These are phyloP conservation scores for Fusarium oxysporum DNA, from an alignment of 2,329 filamentous ascomycete species.

Conservation along the genomic window DNA sequence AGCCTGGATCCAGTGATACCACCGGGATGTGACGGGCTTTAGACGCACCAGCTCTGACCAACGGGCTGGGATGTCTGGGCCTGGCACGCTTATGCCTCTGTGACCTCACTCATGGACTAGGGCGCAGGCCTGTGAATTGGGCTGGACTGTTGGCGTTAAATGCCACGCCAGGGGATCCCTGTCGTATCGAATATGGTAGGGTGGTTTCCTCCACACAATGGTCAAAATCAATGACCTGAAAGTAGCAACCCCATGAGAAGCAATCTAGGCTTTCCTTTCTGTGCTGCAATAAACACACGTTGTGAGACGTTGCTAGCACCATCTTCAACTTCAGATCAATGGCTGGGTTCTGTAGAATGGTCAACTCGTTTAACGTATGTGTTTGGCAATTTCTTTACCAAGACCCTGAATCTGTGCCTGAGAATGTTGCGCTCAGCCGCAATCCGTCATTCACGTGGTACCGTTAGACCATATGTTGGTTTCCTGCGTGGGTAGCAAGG, in stretches of 20 bases:
- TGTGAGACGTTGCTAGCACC: background rate
- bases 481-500: slow-evolving; percentile 8
- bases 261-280: slow-evolving; percentile 7
- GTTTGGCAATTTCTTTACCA: background rate
- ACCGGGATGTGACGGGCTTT: slow-evolving; percentile 26
- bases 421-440: slow-evolving; percentile 14
- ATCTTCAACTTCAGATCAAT: background rate
- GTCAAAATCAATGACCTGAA: background rate
- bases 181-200: slow-evolving; percentile 17
- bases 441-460: slow-evolving; percentile 35
- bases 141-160: slow-evolving; percentile 17
- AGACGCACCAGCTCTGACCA: slow-evolving; percentile 28
- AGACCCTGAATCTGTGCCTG: slow-evolving; percentile 14
- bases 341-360: background rate
- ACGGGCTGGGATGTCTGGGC: slow-evolving; percentile 43
- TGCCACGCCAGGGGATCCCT: slow-evolving; percentile 32
- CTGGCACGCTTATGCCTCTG: slow-evolving; percentile 22
- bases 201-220: slow-evolving; percentile 1
- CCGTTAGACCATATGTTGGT: slow-evolving; percentile 28
- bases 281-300: background rate
- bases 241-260: slow-evolving; percentile 33
- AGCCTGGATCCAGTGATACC: slow-evolving; percentile 2
- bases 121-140: slow-evolving; percentile 2
- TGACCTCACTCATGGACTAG: slow-evolving; percentile 21
- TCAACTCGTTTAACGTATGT: background rate